Percentiles rank a stretch among this genome's conserved stretches.
Conservation (phyloP, 495 filamentous ascomycete genomes). For the Cairneyella variabilis region DNA sequence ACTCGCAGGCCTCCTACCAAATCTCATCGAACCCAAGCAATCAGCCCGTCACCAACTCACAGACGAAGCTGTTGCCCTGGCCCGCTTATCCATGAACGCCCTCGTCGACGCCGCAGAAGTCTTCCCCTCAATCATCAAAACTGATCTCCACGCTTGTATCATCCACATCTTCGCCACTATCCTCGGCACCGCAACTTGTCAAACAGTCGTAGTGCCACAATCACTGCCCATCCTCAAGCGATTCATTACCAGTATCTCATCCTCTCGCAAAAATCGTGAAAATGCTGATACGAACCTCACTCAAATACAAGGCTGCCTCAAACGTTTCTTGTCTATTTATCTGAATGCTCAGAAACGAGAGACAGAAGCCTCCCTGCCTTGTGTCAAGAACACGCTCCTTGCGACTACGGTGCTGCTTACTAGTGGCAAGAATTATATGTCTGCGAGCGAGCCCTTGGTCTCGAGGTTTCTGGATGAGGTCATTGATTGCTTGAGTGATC, state of each 20-base stretch:
- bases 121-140: constrained; percentile 93
- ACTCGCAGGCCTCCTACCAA: constrained; percentile 80
- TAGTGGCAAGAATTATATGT: constrained; percentile 65
- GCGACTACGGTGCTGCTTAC: constrained; percentile 86
- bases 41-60: constrained; percentile 66
- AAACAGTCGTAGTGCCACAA: constrained; percentile 83
- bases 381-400: constrained; percentile 89
- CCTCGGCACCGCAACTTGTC: constrained; percentile 80
- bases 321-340: constrained; percentile 75
- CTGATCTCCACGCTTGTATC: constrained; percentile 94
- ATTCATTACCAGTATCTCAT: constrained; percentile 72
- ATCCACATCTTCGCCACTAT: constrained; percentile 95
- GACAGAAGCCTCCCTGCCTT: constrained; percentile 71
- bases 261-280: constrained; percentile 31
- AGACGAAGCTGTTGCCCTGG: constrained; percentile 80
- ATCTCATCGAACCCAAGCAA: constrained; percentile 71
- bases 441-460: constrained; percentile 68
- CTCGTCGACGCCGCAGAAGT: constrained; percentile 91
- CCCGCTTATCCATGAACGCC: constrained; percentile 74
- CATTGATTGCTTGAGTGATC: constrained; percentile 79
- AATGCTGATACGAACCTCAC: constrained; percentile 26
- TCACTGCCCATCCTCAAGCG: constrained; percentile 88
- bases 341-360: constrained; percentile 81
- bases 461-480: constrained; percentile 66
- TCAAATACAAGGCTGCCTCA: constrained; percentile 68